Evolutionary conservation across 2,329 filamentous ascomycete species (phyloP), one percentile per base, ranked within the genome.

Genomic region (Pyrenophora graminea): DNA sequence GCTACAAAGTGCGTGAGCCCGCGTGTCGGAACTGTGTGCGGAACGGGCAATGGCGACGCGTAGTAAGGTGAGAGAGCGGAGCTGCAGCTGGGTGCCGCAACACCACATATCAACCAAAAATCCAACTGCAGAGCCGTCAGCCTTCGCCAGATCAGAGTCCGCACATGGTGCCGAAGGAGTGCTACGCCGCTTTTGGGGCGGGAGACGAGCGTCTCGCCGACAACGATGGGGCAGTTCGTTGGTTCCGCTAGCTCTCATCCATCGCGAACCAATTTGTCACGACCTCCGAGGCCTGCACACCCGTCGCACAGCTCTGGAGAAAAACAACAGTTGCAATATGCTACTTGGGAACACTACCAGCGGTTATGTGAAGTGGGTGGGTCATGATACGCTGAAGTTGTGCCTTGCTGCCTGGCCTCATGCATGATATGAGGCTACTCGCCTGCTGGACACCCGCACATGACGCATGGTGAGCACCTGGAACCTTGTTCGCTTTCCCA

Each of bases 401-500:
- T 34, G 39, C 15, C 13, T 40, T 27, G 23, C 9, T 31, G 45
- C 45, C 43, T 41, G 38, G 52, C 53, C 52, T 60, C 61, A 64
- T 59, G 65, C 63, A 66, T 63, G 38, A 48, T 31, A 32, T 39
- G 62, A 64, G 60, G 53, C 48, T 46, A 6, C 46, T 48, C 42
- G 39, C 46, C 38, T 55, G 48, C 45, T 41, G 47, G 37, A 47
- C 33, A 15, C 25, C 39, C 53, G 56, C 65, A 59, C 66, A 66
- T 70, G 66, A 68, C 64, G 54, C 45, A 30, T 46, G 41, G 52
- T 47, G 45, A 55, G 56, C 55, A 53, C 45, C 56, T 47, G 53
- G 53, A 57, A 41, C n/a, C n/a, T 37, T 36, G 17, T 52, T 63
- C 67, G 67, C 65, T 69, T 70, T 67, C 31, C 58, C 23, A 61